phyloP scores from a whole-genome alignment of 306 rosid genomes.

The Abrus pulchellus region DNA sequence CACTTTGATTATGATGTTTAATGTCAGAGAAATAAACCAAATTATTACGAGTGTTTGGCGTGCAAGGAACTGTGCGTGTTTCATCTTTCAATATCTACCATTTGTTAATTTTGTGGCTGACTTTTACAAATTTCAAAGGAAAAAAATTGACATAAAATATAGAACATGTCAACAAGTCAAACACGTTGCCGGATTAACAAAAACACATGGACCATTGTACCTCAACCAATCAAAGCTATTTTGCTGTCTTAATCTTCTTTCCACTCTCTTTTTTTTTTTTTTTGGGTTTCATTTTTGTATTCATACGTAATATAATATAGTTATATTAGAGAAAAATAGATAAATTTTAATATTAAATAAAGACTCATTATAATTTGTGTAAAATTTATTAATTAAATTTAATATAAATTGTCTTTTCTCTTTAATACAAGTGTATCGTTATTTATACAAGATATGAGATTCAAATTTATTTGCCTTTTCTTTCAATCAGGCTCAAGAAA shows the following conservation, averaged over 20 bases:
- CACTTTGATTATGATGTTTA: conserved; percentile 44
- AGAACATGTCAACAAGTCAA: conserved; percentile 23
- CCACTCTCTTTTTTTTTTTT: conserved; percentile 45
- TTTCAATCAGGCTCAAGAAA: conserved; percentile 25
- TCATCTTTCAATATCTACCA: conserved; percentile 47
- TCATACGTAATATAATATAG: no score
- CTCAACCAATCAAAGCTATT: conserved; percentile 19
- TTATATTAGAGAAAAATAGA: no score
- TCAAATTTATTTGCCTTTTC: conserved; percentile 32
- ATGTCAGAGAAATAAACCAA: conserved; percentile 45
- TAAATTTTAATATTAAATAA: no score
- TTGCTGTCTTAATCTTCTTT: conserved; percentile 38
- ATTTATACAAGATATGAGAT: no score
- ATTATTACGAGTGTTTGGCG: conserved; percentile 47
- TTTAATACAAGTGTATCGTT: no score
- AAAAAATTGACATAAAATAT: conserved; percentile 8
- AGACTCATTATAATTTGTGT: no score
- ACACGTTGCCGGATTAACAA: conserved; percentile 54
- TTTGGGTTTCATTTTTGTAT: not conserved
- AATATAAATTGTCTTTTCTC: no score
- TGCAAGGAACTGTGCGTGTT: conserved; percentile 51
- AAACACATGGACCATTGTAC: conserved; percentile 44
- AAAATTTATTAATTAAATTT: no score
- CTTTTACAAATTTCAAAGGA: conserved; percentile 43
- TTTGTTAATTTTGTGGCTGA: conserved; percentile 57